Conservation (phyloP, 1,284 basidiomycete species). For the Heterobasidion irregulare region DNA sequence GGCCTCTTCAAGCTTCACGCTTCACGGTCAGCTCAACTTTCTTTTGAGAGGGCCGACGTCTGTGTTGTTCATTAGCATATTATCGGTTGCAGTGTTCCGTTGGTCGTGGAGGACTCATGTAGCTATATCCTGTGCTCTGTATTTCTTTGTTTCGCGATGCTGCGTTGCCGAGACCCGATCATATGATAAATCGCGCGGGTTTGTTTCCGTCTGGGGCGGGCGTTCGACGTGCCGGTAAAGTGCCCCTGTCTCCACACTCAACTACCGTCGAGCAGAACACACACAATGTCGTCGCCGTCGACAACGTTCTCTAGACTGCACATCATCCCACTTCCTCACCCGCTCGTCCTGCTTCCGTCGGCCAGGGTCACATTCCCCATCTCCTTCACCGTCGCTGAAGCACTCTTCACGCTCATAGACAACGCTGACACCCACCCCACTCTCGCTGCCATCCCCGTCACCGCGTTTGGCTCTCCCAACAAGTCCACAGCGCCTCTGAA, state of each 20-base stretch:
- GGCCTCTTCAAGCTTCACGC: not conserved
- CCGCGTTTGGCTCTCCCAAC: not conserved
- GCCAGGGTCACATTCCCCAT: slow-evolving; percentile 57
- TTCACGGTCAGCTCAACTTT: not conserved
- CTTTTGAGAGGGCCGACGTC: not conserved
- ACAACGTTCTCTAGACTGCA: slow-evolving; percentile 44
- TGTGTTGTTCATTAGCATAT: not conserved
- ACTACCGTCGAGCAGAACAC: not conserved
- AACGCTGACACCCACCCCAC: slow-evolving; percentile 53
- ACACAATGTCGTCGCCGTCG: not conserved
- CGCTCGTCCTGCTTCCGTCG: slow-evolving; percentile 59
- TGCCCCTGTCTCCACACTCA: too few species aligned
- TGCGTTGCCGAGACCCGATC: not conserved
- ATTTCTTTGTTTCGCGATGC: not conserved
- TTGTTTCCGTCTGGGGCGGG: too few species aligned
- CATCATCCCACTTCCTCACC: slow-evolving; percentile 53
- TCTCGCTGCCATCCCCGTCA: slow-evolving; percentile 55
- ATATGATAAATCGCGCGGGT: not conserved
- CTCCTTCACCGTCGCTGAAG: slow-evolving; percentile 45
- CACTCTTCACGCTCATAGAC: slow-evolving; percentile 50
- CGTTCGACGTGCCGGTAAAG: too few species aligned
- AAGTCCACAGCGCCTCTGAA: slow-evolving; percentile 17
- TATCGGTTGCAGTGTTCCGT: not conserved
- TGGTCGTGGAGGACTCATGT: not conserved
- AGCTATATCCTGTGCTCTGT: not conserved